phyloP scores from a whole-genome alignment of 306 rosid species.

The Inga laurina region DNA sequence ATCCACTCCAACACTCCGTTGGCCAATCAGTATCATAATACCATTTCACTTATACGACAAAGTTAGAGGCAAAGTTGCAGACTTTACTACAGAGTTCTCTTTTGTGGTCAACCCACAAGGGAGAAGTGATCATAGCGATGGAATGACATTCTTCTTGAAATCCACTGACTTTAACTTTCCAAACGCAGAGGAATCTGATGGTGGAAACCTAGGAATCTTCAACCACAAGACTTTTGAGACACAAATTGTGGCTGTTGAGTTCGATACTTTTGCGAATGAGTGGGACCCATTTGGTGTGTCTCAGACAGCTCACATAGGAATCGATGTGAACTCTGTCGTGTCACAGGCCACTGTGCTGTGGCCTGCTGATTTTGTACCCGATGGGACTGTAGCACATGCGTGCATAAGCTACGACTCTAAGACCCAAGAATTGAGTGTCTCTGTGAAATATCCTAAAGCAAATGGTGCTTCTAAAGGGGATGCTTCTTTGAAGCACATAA shows the following conservation, averaged over 20 bases:
- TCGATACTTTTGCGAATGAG: not conserved
- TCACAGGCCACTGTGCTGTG: not conserved
- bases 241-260: conserved; percentile 2
- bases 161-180: not conserved
- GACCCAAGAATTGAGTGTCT: not conserved
- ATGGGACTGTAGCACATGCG: not conserved
- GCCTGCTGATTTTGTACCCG: not conserved
- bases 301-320: conserved; percentile 22
- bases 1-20: not conserved
- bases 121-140: not conserved
- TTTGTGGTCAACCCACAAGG: not conserved
- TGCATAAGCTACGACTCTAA: not conserved
- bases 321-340: conserved; percentile 2
- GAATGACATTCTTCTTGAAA: conserved; percentile 14
- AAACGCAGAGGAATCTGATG: not conserved
- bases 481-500: not conserved
- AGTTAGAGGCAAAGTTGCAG: not conserved
- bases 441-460: not conserved
- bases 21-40: not conserved
- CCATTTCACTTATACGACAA: not conserved
- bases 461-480: not conserved
- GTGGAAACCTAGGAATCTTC: conserved; percentile 3
- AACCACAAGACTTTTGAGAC: not conserved
- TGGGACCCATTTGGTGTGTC: not conserved
- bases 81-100: not conserved